Conservation (phyloP, 2,329 filamentous ascomycete genomes). For the Trichoderma brevicompactum region DNA sequence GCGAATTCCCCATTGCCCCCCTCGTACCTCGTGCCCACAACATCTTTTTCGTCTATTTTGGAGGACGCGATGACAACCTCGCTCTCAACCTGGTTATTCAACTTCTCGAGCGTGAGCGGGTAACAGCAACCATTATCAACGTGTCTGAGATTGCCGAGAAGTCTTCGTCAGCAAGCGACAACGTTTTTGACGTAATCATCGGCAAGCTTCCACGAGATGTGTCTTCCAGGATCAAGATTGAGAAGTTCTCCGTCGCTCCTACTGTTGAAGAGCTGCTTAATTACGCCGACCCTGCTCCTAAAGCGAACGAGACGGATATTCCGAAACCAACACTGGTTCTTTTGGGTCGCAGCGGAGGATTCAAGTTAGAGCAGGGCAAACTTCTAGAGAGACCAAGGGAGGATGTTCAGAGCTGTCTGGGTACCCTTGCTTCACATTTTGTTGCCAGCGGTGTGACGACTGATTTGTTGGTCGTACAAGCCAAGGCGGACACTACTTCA, state of each 20-base stretch:
- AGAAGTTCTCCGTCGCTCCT: conserved; percentile 28
- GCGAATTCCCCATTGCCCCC: conserved; percentile 61
- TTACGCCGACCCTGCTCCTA: conserved; percentile 30
- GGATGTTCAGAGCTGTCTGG: conserved; percentile 35
- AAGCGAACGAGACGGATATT: conserved; percentile 1
- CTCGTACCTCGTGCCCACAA: conserved; percentile 74
- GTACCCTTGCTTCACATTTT: conserved; percentile 34
- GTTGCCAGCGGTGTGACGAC: conserved; percentile 34
- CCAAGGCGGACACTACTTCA: conserved; percentile 36
- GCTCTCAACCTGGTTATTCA: conserved; percentile 83
- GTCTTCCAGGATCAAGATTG: conserved; percentile 33
- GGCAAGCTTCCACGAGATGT: conserved; percentile 27
- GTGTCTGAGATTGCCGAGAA: conserved; percentile 14
- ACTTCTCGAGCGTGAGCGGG: conserved; percentile 75
- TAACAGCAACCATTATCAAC: conserved; percentile 75
- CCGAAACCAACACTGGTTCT: conserved; percentile 34
- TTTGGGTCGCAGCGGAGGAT: conserved; percentile 33
- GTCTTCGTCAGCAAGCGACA: conserved; percentile 18
- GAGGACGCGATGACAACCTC: conserved; percentile 78
- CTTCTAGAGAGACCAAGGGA: conserved; percentile 28
- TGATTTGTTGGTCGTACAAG: conserved; percentile 38
- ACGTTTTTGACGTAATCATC: conserved; percentile 29
- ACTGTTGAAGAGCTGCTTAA: conserved; percentile 36
- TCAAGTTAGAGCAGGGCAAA: conserved; percentile 34
- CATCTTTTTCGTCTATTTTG: conserved; percentile 86